Base-by-base conservation (phyloP, 495 filamentous ascomycete genomes). In the Podospora sp. region DNA sequence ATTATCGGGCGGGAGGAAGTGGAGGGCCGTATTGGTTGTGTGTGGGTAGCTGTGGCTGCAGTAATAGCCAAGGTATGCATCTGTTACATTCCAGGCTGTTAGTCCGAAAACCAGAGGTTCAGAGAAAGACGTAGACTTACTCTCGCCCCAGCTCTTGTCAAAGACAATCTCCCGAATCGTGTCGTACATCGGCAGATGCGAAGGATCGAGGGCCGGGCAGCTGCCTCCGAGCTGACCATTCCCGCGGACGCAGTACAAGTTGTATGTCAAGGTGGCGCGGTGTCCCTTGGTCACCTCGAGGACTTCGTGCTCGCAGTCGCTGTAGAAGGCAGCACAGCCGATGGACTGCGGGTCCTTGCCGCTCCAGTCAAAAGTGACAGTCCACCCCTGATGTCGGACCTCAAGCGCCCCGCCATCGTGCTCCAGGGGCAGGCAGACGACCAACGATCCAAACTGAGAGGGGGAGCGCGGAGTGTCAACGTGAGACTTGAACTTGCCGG, bases 281-380 rank as follows among this genome's bases (percentile, higher is more conserved):
- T 89, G 78, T 0, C 85, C 86, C 7, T 71, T 65, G 0, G 76
- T 84, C 51, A 89, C 78, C n/a, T 78, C 74, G 6, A 81, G 72
- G n/a, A 89, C 81, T 72, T 89, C 86, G 71, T 89, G 86, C 68
- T 85, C 82, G 67, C 83, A 87, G 68, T 89, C 85, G 64, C 81
- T 85, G 69, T 87, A 89, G 73, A 89, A 89, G 1, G 87, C 86
- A 0, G 82, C 85, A 86, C 85, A 89, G 22, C 83, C 72, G 57
- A 88, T 78, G 0, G 67, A 14, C 0, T 74, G 16, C 6, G 53
- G 12, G 29, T 35, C 51, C 5, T 22, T 77, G 0, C 49, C 25
- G 22, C 67, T 68, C 84, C 85, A 87, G 71, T 85, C 80, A 65
- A 80, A 83, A 7, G 69, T 64, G n/a, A 78, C 65, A 3, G 72